phyloP scores from a whole-genome alignment of 2,329 filamentous ascomycete genomes.

The Hymenoscyphus fructigenus region DNA sequence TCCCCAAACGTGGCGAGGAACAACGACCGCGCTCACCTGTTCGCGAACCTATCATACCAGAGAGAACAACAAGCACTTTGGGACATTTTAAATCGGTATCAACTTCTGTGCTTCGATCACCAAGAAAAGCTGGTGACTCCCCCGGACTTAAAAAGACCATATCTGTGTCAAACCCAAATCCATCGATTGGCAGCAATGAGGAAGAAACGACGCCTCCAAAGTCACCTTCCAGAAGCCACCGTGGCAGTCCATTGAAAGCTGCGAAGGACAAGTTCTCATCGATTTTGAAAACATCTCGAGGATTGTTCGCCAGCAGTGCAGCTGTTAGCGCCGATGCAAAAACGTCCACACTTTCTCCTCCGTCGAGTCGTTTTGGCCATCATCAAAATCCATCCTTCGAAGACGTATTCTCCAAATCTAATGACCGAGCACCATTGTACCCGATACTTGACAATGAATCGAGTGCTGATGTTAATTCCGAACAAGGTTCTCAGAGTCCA shows the following conservation, averaged over 20 bases:
- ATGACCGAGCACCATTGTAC: conserved; percentile 38
- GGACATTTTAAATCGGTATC: conserved; percentile 64
- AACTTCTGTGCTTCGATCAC: conserved; percentile 56
- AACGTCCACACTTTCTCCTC: conserved; percentile 55
- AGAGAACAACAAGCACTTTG: conserved; percentile 36
- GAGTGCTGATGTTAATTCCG: conserved; percentile 19
- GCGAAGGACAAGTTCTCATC: conserved; percentile 92
- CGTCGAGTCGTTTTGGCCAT: conserved; percentile 46
- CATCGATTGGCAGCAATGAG: conserved; percentile 50
- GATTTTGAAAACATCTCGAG: conserved; percentile 83
- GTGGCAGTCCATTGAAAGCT: conserved; percentile 82
- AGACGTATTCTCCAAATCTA: conserved; percentile 38
- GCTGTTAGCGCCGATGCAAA: conserved; percentile 63
- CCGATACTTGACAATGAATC: conserved; percentile 45
- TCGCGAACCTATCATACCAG: conserved; percentile 31
- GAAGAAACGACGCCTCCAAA: conserved; percentile 41
- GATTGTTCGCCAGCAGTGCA: conserved; percentile 76
- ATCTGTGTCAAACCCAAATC: conserved; percentile 57
- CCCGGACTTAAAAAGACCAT: conserved; percentile 54
- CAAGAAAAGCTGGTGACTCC: conserved; percentile 40
- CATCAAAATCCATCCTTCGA: conserved; percentile 50
- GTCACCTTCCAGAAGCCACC: conserved; percentile 55
- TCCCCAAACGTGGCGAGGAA: conserved; percentile 43
- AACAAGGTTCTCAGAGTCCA: conserved; percentile 25
- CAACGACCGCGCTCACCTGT: conserved; percentile 34